These are phyloP conservation scores for Phialophora macrospora DNA, from an alignment of 2,329 filamentous ascomycete species.

Conservation along the genomic window DNA sequence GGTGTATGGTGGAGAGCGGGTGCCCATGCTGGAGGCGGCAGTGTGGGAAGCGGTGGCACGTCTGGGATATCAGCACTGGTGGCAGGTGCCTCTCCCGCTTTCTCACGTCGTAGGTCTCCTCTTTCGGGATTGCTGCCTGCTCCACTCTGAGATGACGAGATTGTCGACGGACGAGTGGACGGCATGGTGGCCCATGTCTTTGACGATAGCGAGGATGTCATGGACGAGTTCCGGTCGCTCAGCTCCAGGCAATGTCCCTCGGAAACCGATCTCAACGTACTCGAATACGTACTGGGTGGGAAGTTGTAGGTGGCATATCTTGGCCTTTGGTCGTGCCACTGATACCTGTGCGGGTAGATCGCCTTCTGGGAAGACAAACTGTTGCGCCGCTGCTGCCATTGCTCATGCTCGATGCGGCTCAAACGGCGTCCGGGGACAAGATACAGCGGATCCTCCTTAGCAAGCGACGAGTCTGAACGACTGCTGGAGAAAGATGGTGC, in stretches of 20 bases:
- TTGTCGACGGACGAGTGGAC: constrained; percentile 7
- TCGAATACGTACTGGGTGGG: constrained; percentile 26
- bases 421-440: constrained; percentile 22
- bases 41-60: constrained; percentile 17
- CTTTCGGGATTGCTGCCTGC: constrained; percentile 26
- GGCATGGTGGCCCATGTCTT: constrained; percentile 9
- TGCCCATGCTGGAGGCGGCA: constrained; percentile 30
- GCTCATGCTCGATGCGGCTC: constrained; percentile 28
- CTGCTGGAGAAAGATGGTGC: constrained; percentile 19
- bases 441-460: constrained; percentile 23
- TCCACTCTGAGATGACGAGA: constrained; percentile 9
- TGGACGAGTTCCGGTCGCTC: constrained; percentile 22
- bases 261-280: constrained; percentile 29
- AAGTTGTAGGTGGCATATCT: constrained; percentile 21
- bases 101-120: constrained; percentile 9
- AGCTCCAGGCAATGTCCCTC: constrained; percentile 27
- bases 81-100: not conserved
- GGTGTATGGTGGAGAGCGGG: constrained; percentile 31
- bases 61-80: not conserved
- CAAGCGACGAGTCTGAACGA: constrained; percentile 17
- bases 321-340: constrained; percentile 20
- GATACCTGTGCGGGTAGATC: constrained; percentile 29
- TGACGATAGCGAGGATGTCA: constrained; percentile 25
- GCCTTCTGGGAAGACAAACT: constrained; percentile 33
- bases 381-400: constrained; percentile 32